Evolutionary conservation across 805 yeast species (phyloP).

Genomic region (Candida anglica): DNA sequence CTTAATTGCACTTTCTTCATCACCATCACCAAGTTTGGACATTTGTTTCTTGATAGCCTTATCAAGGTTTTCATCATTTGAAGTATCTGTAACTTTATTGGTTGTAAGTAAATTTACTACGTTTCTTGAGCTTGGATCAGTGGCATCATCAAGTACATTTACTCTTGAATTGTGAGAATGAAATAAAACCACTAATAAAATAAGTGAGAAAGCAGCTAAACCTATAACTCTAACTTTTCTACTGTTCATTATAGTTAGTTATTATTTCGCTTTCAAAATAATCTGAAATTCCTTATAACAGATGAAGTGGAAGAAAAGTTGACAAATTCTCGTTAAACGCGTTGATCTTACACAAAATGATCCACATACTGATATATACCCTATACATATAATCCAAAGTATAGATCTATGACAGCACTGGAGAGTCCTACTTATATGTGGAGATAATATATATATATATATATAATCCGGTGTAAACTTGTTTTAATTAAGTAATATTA

Average conservation of each 20-base stretch:
- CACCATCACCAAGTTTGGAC: conserved; percentile 11
- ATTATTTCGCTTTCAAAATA: too few relatives aligned
- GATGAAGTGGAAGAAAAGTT: too few relatives aligned
- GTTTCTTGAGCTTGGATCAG: not conserved
- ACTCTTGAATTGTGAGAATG: conserved; percentile 3
- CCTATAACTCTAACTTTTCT: conserved; percentile 9
- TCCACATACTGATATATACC: too few relatives aligned
- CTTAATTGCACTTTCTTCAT: conserved; percentile 8
- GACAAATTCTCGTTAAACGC: too few relatives aligned
- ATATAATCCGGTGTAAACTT: too few relatives aligned
- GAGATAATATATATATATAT: too few relatives aligned
- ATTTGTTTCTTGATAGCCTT: conserved; percentile 38
- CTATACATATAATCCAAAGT: too few relatives aligned
- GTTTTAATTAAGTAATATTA: too few relatives aligned
- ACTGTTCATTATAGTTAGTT: conserved; percentile 7
- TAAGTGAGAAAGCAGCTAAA: conserved; percentile 6
- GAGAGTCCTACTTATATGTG: too few relatives aligned
- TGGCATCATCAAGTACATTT: not conserved
- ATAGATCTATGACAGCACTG: too few relatives aligned
- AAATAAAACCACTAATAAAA: conserved; percentile 7
- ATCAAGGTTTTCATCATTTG: conserved; percentile 33
- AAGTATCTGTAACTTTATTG: conserved; percentile 27
- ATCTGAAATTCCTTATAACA: too few relatives aligned
- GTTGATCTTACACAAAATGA: too few relatives aligned
- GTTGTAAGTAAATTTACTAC: conserved; percentile 5